A percentile compares a stretch with the other conserved stretches of the same genome.
Evolutionary conservation across 2,329 filamentous ascomycete genomes (phyloP).

Genomic region (Cladosporium sp.): DNA sequence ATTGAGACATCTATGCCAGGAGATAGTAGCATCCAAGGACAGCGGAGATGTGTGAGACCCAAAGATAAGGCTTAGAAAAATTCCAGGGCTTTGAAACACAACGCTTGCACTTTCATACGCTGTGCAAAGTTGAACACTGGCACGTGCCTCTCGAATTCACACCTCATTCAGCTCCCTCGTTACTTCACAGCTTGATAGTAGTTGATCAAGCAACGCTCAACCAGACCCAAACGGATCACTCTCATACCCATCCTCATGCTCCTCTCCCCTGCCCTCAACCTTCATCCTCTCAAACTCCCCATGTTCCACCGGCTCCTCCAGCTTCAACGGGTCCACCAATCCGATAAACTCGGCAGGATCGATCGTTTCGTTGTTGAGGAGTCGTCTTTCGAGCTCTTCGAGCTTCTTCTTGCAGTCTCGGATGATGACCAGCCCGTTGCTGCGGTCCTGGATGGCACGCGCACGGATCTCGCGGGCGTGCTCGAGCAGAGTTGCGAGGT

Average conservation of each 20-base stretch:
- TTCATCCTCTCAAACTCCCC: background rate
- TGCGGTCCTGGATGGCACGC: background rate
- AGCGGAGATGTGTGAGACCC: background rate
- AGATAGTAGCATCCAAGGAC: background rate
- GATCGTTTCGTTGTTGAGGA: background rate
- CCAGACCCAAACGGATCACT: background rate
- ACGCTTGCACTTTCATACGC: background rate
- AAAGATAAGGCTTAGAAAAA: background rate
- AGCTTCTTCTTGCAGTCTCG: conserved; percentile 2
- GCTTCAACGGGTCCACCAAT: background rate
- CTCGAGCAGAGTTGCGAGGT: background rate
- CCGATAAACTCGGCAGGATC: background rate
- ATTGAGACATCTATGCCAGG: background rate
- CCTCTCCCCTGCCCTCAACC: background rate
- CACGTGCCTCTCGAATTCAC: background rate
- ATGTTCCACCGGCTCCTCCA: background rate
- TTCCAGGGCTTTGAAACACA: background rate
- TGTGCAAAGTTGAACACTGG: background rate
- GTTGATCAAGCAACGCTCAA: background rate
- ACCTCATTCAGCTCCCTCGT: background rate
- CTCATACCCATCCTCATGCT: background rate
- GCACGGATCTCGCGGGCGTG: background rate
- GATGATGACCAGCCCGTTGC: conserved; percentile 13
- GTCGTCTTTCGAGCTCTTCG: background rate
- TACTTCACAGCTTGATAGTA: background rate